These are phyloP conservation scores for Monilinia vaccinii-corymbosi DNA, from an alignment of 2,329 filamentous ascomycete genomes.

Conservation along the genomic window DNA sequence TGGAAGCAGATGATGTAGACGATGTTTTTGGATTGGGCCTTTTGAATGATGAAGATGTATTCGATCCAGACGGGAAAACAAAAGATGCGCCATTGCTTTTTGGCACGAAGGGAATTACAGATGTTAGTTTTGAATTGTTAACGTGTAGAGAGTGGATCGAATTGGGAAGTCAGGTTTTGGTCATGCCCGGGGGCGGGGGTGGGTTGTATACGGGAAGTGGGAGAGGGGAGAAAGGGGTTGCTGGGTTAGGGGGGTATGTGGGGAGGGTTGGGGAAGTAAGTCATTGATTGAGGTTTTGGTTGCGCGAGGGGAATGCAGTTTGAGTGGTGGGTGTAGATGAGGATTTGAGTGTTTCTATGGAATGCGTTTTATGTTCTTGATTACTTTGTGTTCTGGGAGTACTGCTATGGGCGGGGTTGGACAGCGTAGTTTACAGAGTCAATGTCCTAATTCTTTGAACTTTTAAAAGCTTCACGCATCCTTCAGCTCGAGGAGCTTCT, in stretches of 20 bases:
- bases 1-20: conserved; percentile 27
- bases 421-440: neutral
- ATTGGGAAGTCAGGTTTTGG: conserved; percentile 57
- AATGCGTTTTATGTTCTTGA: neutral
- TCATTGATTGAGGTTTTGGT: conserved; percentile 39
- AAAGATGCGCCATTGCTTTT: conserved; percentile 31
- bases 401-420: neutral
- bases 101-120: conserved; percentile 30
- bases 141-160: conserved; percentile 66
- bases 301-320: neutral
- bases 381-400: neutral
- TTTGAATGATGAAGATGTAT: conserved; percentile 34
- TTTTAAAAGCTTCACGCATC: too few relatives aligned
- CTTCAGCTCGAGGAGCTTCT: too few relatives aligned
- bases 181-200: conserved; percentile 62
- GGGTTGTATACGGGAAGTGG: conserved; percentile 47
- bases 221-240: conserved; percentile 42
- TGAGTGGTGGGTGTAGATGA: neutral
- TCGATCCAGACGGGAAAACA: conserved; percentile 29
- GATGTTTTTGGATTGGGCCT: conserved; percentile 52
- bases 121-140: conserved; percentile 60
- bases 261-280: conserved; percentile 58
- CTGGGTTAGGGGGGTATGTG: conserved; percentile 62
- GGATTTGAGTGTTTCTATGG: too few relatives aligned
- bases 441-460: neutral